Conservation (phyloP, 2,329 filamentous ascomycete genomes). For the Coccinonectria pachysandricola region DNA sequence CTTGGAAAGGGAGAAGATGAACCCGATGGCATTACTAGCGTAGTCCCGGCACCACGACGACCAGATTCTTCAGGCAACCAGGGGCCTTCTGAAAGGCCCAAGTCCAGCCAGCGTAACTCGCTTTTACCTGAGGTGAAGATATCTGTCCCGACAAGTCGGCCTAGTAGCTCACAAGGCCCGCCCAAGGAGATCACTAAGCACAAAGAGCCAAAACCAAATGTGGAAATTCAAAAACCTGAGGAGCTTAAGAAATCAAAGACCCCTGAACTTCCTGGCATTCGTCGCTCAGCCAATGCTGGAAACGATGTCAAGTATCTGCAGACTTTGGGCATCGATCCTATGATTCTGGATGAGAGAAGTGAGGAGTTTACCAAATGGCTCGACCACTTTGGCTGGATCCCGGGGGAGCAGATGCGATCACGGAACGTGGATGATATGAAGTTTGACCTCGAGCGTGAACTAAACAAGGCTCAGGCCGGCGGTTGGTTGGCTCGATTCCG, state of each 20-base stretch:
- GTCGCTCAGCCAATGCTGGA: conserved; percentile 54
- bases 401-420: conserved; percentile 61
- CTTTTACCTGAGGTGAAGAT: conserved; percentile 49
- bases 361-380: conserved; percentile 74
- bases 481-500: conserved; percentile 79
- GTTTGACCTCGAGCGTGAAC: conserved; percentile 72
- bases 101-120: conserved; percentile 24
- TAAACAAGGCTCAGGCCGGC: conserved; percentile 83
- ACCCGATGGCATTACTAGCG: conserved; percentile 80
- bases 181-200: conserved; percentile 25
- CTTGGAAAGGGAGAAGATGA: conserved; percentile 54
- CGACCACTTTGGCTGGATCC: conserved; percentile 81
- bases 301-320: conserved; percentile 73
- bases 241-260: conserved; percentile 36
- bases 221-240: conserved; percentile 20
- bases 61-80: conserved; percentile 23
- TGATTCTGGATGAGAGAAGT: conserved; percentile 64
- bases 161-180: conserved; percentile 29
- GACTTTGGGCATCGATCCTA: conserved; percentile 66
- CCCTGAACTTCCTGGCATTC: conserved; percentile 20
- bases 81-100: conserved; percentile 15
- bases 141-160: conserved; percentile 36
- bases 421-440: conserved; percentile 73
- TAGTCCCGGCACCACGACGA: conserved; percentile 67
- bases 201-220: conserved; percentile 1